Evolutionary conservation across 176 grass and related monocot genomes (phyloP), one percentile per base, ranked within the genome.

Genomic region (Aechmea fasciata): DNA sequence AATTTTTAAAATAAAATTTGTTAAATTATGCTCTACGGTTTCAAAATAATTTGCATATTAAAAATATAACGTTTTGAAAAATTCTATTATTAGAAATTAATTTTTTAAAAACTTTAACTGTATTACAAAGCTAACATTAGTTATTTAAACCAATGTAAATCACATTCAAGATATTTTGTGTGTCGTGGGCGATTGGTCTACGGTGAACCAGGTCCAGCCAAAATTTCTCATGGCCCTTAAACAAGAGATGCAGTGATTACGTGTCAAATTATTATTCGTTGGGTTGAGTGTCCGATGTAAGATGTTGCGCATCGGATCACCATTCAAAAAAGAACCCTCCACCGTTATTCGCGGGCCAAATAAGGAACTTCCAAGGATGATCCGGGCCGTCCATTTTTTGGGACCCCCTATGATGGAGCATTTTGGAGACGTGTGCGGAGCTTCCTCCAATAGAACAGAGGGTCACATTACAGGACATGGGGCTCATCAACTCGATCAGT

Each of bases 311-410:
- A 7, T 41, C 33, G 33, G 55, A 20, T 9, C 20, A 61, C 14
- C 17, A 0, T 15, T 59, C 1, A 8, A 9, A 41, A 41, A 15
- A 48, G 33, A 49, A 49, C 3, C 13, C 65, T 49, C 14, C 65
- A n/a, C 13, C 65, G 41, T 67, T 67, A 49, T 67, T 67, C 65
- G 13, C 47, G 25, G 55, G 55, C 20, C 55, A 61, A 19, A 61
- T 61, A 19, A 18, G 15, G 55, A 61, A 61, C 17, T 61, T 61
- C 20, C 10, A 1, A 61, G 55, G 55, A 61, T 20, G 20, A 61
- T 61, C 55, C 2, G 9, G 3, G 15, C 55, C 55, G 13, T 61
- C 55, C 55, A 61, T 61, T 61, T 61, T 61, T 61, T 20, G 55
- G 13, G 15, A 61, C 9, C 20, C n/a, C 55, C 6, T 61, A 18